Base-by-base conservation (phyloP, 1,284 basidiomycete species). In the Sphaerobolus stellatus region DNA sequence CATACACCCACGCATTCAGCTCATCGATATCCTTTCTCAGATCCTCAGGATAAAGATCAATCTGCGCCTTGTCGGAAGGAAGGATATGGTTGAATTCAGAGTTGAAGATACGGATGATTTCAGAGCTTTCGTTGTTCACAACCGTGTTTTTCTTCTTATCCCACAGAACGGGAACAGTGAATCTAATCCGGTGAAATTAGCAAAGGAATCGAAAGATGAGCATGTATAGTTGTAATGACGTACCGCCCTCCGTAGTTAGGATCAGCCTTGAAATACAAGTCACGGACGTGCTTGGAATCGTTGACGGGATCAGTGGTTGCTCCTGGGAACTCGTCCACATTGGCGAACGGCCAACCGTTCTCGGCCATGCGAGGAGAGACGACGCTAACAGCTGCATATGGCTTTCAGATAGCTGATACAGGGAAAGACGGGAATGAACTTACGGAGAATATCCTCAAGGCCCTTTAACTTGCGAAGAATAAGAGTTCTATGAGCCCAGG, bases 41-140 rank as follows among this genome's bases (percentile, higher is more conserved):
- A 5, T 79, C 72, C 59, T 85, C 74, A 1, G 95, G 95, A 72
- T 97, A 98, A 46, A 88, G 75, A 64, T 94, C 84, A 49, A 93
- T 56, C 30, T 75, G 71, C 14, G 84, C 86, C 61, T 84, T 83
- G 11, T 90, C 82, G 2, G 76, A 68, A 1, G 87, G 77, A 4
- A 96, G 58, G 22, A 88, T 61, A 5, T 84, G 74, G 69, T 96
- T 86, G 75, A 97, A 96, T 7, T 80, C 87, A 7, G 79, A 77
- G 71, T 97, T 97, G 72, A 98, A 81, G 44, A 94, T 90, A 52
- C 96, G 86, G 64, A 98, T 94, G 65, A 98, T 94, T 72, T 97
- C 94, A 1, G 88, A 86, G 60, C 87, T 91, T 69, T 98, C 94
- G 70, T 97, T 99, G 76, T 92, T 97, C 54, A 99, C 97, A 61